Percentiles rank a stretch among this genome's conserved stretches.
Conservation (phyloP, 176 grass and related monocot species). For the Calamus simplicifolius region DNA sequence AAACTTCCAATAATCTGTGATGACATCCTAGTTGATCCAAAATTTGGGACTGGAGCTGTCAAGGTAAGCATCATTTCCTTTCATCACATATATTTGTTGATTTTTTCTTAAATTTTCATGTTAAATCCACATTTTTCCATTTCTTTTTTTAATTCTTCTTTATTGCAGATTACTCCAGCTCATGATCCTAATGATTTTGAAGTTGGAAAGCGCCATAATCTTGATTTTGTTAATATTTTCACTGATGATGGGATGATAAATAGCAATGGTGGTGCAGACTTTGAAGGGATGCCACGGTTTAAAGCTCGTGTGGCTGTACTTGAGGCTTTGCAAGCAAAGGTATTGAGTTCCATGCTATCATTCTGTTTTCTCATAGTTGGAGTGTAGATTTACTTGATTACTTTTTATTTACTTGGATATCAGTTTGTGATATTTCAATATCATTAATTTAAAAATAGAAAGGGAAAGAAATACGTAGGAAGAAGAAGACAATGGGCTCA, state of each 20-base stretch:
- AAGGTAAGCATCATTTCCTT: slow-evolving; percentile 40
- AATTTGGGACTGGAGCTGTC: slow-evolving; percentile 82
- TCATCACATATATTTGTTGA: slow-evolving; percentile 2
- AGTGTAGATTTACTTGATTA: no score
- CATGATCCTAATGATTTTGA: slow-evolving; percentile 96
- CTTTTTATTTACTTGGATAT: no score
- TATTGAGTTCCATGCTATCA: slow-evolving; percentile 15
- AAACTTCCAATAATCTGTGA: slow-evolving; percentile 76
- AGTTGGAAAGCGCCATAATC: slow-evolving; percentile 81
- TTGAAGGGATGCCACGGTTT: slow-evolving; percentile 84
- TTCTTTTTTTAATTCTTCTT: neutral
- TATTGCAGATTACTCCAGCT: slow-evolving; percentile 72
- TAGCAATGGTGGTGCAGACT: slow-evolving; percentile 57
- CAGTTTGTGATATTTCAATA: no score
- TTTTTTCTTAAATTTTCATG: slow-evolving; percentile 10
- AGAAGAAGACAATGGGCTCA: no score
- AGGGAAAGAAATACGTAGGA: no score
- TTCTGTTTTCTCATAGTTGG: no score
- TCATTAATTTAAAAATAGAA: no score
- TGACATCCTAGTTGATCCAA: slow-evolving; percentile 71
- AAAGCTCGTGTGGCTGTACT: slow-evolving; percentile 53
- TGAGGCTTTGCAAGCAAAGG: slow-evolving; percentile 57
- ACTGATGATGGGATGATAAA: slow-evolving; percentile 90
- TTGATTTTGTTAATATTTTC: slow-evolving; percentile 83
- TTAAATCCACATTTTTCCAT: neutral